A percentile compares a stretch with the other conserved stretches of the same genome.
Evolutionary conservation across 768 basidiomycete genomes (phyloP).

Genomic region (Fibroporia radiculosa): DNA sequence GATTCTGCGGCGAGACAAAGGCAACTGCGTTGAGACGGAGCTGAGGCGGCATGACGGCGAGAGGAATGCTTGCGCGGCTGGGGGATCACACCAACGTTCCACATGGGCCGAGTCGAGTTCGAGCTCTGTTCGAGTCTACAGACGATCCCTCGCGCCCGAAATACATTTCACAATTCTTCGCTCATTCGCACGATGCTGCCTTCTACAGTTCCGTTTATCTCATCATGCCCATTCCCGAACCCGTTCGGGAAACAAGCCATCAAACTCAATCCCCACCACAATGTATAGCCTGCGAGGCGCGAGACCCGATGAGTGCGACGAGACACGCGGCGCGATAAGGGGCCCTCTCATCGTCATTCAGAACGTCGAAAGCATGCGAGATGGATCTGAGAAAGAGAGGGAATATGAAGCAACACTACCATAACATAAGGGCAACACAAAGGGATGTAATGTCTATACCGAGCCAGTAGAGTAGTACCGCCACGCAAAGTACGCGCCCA

Average conservation of each 20-base stretch:
- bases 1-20: slow-evolving; percentile 79
- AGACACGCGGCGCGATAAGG: too few relatives aligned
- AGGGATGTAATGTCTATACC: slow-evolving; percentile 25
- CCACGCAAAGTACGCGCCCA: slow-evolving; percentile 87
- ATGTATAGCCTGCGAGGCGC: too few relatives aligned
- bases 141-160: too few relatives aligned
- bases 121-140: too few relatives aligned
- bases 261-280: too few relatives aligned
- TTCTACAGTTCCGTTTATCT: neutral
- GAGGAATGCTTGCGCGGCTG: slow-evolving; percentile 1
- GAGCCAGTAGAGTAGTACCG: slow-evolving; percentile 54
- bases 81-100: too few relatives aligned
- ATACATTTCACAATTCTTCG: too few relatives aligned
- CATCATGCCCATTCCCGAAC: too few relatives aligned
- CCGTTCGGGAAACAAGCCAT: too few relatives aligned
- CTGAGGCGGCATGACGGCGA: slow-evolving; percentile 48
- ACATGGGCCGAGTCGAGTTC: too few relatives aligned
- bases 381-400: neutral
- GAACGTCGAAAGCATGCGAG: neutral
- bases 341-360: too few relatives aligned
- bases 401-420: slow-evolving; percentile 7
- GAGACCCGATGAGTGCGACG: too few relatives aligned
- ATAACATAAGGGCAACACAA: slow-evolving; percentile 6
- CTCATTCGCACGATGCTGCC: neutral
- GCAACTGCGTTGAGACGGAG: slow-evolving; percentile 75